Percentiles rank a stretch among this genome's conserved stretches.
phyloP scores from a whole-genome alignment of 2,329 filamentous ascomycete genomes.

The Tolypocladium inflatum region DNA sequence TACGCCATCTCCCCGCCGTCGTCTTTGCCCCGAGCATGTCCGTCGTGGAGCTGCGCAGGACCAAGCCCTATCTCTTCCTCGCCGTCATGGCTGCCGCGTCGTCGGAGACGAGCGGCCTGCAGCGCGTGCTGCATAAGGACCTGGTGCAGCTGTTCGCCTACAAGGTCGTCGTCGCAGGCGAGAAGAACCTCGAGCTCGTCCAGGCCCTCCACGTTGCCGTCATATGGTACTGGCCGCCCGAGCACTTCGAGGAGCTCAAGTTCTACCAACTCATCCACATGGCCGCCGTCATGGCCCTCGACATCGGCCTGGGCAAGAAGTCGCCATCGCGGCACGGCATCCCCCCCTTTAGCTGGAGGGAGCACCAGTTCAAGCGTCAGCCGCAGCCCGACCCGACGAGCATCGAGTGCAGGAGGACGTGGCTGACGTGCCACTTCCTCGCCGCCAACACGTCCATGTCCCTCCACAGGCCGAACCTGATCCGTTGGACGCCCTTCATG shows the following conservation, averaged over 20 bases:
- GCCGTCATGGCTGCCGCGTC: slow-evolving; percentile 58
- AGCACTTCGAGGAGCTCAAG: slow-evolving; percentile 77
- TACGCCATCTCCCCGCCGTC: slow-evolving; percentile 51
- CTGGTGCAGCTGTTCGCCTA: slow-evolving; percentile 66
- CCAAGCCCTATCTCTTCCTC: slow-evolving; percentile 60
- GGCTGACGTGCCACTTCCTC: slow-evolving; percentile 51
- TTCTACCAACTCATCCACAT: slow-evolving; percentile 83
- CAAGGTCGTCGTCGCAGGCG: slow-evolving; percentile 61
- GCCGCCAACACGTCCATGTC: slow-evolving; percentile 52
- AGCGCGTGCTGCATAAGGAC: slow-evolving; percentile 56
- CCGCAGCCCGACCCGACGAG: slow-evolving; percentile 40
- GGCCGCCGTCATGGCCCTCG: slow-evolving; percentile 72
- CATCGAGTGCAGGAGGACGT: slow-evolving; percentile 46
- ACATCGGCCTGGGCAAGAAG: slow-evolving; percentile 61
- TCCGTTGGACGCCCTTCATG: slow-evolving; percentile 53
- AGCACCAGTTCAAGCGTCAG: slow-evolving; percentile 30
- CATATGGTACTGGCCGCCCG: slow-evolving; percentile 81
- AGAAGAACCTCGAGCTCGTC: slow-evolving; percentile 75
- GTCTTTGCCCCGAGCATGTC: slow-evolving; percentile 46
- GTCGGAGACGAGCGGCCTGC: slow-evolving; percentile 44
- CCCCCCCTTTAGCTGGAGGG: slow-evolving; percentile 23
- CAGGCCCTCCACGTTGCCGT: slow-evolving; percentile 67
- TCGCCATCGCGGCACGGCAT: slow-evolving; percentile 9
- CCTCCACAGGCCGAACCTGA: slow-evolving; percentile 48
- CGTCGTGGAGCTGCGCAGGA: slow-evolving; percentile 43